Conservation (phyloP, 2,329 filamentous ascomycete species). For the Fusarium azukiicola region DNA sequence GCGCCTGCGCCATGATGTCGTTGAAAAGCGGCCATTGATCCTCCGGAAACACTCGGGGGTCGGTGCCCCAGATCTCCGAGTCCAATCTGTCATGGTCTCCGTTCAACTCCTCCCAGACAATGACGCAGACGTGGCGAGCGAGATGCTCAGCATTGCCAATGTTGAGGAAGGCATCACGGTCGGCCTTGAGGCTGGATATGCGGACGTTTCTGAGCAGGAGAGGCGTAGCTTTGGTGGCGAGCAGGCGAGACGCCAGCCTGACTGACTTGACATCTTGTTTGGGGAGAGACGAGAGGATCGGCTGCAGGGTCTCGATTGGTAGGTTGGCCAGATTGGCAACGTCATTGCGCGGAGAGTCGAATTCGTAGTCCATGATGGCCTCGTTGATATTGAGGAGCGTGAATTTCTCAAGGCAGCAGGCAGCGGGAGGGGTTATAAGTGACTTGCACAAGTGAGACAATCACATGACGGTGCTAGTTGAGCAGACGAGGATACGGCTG, state of each 20-base stretch:
- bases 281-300: conserved; percentile 6
- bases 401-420: background rate
- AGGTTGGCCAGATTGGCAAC: background rate
- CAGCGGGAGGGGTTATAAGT: background rate
- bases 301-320: conserved; percentile 1
- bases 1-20: background rate
- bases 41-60: background rate
- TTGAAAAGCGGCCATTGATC: background rate
- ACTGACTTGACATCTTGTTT: conserved; percentile 26
- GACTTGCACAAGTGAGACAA: background rate
- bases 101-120: conserved; percentile 37
- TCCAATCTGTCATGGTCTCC: background rate
- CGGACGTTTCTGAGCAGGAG: conserved; percentile 19
- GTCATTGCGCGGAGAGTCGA: background rate
- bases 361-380: background rate
- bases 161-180: conserved; percentile 17
- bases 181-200: conserved; percentile 13
- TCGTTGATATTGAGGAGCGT: background rate
- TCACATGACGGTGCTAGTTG: background rate
- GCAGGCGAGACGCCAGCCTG: conserved; percentile 14
- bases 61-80: background rate
- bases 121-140: background rate
- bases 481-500: background rate
- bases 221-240: background rate
- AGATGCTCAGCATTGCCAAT: background rate